Percentiles rank a stretch among this genome's conserved stretches.
Conservation (phyloP, 2,329 filamentous ascomycete species). For the Rutstroemia sp. region DNA sequence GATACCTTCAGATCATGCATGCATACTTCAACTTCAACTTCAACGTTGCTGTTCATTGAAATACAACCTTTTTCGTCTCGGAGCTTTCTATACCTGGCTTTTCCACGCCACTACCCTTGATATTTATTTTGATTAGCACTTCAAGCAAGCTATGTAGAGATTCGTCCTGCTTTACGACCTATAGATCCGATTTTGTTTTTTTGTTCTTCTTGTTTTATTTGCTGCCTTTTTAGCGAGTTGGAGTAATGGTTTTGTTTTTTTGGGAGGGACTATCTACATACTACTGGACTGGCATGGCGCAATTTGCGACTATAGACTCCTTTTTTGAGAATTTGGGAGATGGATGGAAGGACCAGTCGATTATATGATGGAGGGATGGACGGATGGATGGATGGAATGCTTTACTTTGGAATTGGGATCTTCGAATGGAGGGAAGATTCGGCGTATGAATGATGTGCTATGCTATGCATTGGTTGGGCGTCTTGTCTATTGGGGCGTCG, state of each 20-base stretch:
- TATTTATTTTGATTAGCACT: neutral
- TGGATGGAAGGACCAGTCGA: neutral
- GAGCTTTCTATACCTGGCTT: neutral
- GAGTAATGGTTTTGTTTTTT: neutral
- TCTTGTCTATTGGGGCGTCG: no score
- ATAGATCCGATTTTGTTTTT: neutral
- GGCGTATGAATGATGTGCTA: neutral
- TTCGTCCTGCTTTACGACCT: neutral
- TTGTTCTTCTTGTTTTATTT: neutral
- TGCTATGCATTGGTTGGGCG: neutral
- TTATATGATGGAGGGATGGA: neutral
- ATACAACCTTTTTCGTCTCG: neutral
- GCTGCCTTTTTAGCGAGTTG: neutral
- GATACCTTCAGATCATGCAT: no score
- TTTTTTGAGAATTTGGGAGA: neutral
- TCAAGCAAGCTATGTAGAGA: neutral
- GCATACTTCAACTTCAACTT: neutral
- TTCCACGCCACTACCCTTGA: neutral
- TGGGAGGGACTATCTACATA: neutral
- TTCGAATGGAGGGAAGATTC: neutral
- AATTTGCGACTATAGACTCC: slow-evolving; percentile 14
- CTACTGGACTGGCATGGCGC: slow-evolving; percentile 8
- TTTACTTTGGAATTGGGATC: no score
- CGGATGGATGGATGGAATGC: neutral
- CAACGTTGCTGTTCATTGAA: neutral